phyloP scores from a whole-genome alignment of 768 basidiomycete genomes.

The Trametopsis cervina region DNA sequence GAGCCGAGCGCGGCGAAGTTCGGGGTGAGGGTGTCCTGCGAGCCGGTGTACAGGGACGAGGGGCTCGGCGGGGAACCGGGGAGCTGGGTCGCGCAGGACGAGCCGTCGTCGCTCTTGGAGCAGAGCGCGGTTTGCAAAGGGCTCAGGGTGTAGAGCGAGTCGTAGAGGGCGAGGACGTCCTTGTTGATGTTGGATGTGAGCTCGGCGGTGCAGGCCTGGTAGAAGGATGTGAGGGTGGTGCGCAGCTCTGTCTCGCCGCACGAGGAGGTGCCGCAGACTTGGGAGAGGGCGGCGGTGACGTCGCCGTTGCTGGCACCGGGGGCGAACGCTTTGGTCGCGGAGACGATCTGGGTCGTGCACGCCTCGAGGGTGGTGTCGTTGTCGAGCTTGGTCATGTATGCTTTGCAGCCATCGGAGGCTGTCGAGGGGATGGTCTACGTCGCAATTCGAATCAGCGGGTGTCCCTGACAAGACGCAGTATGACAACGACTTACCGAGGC shows the following conservation, averaged over 20 bases:
- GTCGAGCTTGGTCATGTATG: conserved; percentile 62
- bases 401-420: conserved; percentile 46
- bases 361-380: conserved; percentile 42
- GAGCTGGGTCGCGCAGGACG: conserved; percentile 60
- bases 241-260: conserved; percentile 60
- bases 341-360: conserved; percentile 60
- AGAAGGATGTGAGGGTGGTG: conserved; percentile 59
- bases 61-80: conserved; percentile 22
- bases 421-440: conserved; percentile 61
- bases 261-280: conserved; percentile 43
- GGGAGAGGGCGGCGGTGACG: conserved; percentile 42
- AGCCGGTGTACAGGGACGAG: conserved; percentile 13
- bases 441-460: conserved; percentile 26
- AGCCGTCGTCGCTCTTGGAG: conserved; percentile 60
- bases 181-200: conserved; percentile 43
- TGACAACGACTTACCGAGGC: conserved; percentile 34
- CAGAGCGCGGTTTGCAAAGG: conserved; percentile 70
- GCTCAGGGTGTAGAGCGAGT: conserved; percentile 63
- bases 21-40: conserved; percentile 35
- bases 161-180: conserved; percentile 63
- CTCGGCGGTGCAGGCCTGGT: conserved; percentile 63
- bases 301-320: conserved; percentile 35
- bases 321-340: conserved; percentile 48
- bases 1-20: conserved; percentile 47
- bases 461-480: conserved; percentile 17